These are phyloP conservation scores for Hamamelis virginiana DNA, from an alignment of 164 flowering plant genomes.

Conservation along the genomic window DNA sequence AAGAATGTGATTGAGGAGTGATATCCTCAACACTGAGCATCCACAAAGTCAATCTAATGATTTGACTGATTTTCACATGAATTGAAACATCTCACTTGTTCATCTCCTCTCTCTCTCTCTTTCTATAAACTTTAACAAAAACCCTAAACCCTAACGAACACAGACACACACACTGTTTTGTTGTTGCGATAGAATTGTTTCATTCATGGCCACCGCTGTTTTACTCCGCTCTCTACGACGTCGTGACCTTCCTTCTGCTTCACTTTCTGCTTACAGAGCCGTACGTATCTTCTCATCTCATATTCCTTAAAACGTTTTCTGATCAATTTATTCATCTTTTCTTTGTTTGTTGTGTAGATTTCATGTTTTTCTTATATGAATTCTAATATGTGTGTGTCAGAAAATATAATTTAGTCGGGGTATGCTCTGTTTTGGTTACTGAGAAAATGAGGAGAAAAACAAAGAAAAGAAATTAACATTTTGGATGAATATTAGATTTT, in stretches of 20 bases:
- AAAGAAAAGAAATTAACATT: too few relatives aligned
- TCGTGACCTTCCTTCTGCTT: conserved; percentile 41
- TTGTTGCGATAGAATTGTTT: neutral
- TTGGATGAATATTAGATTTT: too few relatives aligned
- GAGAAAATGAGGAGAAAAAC: too few relatives aligned
- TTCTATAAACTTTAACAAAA: conserved; percentile 5
- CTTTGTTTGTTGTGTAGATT: neutral
- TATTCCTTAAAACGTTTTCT: neutral
- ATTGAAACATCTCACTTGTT: conserved; percentile 1
- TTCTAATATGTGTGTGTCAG: too few relatives aligned
- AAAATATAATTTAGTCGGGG: too few relatives aligned
- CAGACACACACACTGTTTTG: neutral
- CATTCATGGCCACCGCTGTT: conserved; percentile 50
- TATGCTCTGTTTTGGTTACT: neutral
- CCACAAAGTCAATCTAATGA: too few relatives aligned
- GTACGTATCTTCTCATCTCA: conserved; percentile 28
- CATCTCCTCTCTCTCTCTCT: neutral
- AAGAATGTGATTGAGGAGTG: too few relatives aligned
- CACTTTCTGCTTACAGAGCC: conserved; percentile 42
- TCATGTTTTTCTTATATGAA: neutral
- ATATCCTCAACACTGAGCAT: too few relatives aligned
- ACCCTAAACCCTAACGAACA: conserved; percentile 32
- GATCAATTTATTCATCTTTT: neutral
- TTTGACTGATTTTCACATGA: too few relatives aligned
- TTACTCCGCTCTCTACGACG: conserved; percentile 54